A percentile compares a stretch with the other conserved stretches of the same genome.
These are phyloP conservation scores for Helenozyma baotianmanensis DNA, from an alignment of 805 yeast genomes.

Conservation along the genomic window DNA sequence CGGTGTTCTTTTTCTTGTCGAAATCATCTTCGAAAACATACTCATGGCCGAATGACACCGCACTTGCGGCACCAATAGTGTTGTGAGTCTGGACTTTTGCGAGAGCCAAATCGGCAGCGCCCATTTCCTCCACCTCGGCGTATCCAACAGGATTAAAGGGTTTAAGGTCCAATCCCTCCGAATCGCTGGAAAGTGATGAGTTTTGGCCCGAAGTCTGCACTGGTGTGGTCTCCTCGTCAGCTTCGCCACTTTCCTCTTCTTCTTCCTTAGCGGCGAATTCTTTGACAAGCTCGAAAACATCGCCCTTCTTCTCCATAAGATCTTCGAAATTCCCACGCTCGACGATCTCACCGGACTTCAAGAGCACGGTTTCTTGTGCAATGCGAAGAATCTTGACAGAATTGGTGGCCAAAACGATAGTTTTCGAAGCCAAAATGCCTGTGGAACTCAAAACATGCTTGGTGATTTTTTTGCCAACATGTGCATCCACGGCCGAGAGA, in stretches of 20 bases:
- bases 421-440: conserved; percentile 50
- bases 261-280: conserved; percentile 27
- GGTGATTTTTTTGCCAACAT: conserved; percentile 56
- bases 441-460: conserved; percentile 42
- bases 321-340: conserved; percentile 55
- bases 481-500: conserved; percentile 68
- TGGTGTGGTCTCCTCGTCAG: conserved; percentile 7
- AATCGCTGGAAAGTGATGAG: conserved; percentile 7
- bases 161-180: conserved; percentile 3
- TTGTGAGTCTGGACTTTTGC: conserved; percentile 13
- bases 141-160: conserved; percentile 16
- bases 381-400: conserved; percentile 50
- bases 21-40: conserved; percentile 27
- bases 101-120: conserved; percentile 7
- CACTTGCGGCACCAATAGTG: conserved; percentile 23
- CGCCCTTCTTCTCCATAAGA: conserved; percentile 36
- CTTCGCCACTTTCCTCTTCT: conserved; percentile 10
- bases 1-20: conserved; percentile 11
- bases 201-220: no score
- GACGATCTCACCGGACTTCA: conserved; percentile 49
- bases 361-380: conserved; percentile 57
- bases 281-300: conserved; percentile 27
- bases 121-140: conserved; percentile 16
- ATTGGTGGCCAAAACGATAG: conserved; percentile 56
- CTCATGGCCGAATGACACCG: conserved; percentile 30